Percentiles rank a stretch among this genome's conserved stretches.
Conservation (phyloP, 805 yeast genomes). For the Geotrichum ghanense region DNA sequence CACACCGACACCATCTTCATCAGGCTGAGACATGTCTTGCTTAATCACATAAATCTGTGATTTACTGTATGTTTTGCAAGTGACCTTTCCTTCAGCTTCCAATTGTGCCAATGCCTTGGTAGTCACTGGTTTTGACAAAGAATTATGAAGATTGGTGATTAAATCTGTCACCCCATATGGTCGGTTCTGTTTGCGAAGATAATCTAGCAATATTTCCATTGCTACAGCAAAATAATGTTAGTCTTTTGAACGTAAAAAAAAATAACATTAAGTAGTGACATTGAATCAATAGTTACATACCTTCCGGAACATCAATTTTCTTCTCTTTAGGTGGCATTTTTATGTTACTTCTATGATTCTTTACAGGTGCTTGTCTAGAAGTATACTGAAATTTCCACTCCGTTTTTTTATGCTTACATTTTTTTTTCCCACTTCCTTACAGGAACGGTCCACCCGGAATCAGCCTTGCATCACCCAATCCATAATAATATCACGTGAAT, state of each 20-base stretch:
- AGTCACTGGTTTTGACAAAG: constrained; percentile 3
- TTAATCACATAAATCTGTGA: constrained; percentile 4
- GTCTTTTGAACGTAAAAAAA: too few relatives aligned
- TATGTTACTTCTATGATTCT: not conserved
- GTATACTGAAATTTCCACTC: not conserved
- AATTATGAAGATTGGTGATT: constrained; percentile 5
- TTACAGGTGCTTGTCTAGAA: not conserved
- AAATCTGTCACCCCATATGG: constrained; percentile 8
- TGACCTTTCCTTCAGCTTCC: constrained; percentile 3
- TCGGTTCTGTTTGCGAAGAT: constrained; percentile 7
- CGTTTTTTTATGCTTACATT: not conserved
- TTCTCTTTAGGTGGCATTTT: not conserved
- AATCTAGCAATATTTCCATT: constrained; percentile 3
- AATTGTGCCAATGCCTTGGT: constrained; percentile 5
- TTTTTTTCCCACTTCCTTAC: not conserved
- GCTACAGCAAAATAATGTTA: too few relatives aligned
- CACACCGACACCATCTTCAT: not conserved
- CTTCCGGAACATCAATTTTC: not conserved
- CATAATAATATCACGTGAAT: not conserved
- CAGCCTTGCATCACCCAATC: not conserved
- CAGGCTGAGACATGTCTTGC: too few relatives aligned
- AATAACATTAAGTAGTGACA: too few relatives aligned
- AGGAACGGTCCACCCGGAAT: too few relatives aligned
- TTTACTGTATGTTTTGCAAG: constrained; percentile 7
- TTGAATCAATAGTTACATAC: too few relatives aligned